A percentile compares a stretch with the other conserved stretches of the same genome.
phyloP scores from a whole-genome alignment of 257 asterid genomes.

The Petunia axillaris region DNA sequence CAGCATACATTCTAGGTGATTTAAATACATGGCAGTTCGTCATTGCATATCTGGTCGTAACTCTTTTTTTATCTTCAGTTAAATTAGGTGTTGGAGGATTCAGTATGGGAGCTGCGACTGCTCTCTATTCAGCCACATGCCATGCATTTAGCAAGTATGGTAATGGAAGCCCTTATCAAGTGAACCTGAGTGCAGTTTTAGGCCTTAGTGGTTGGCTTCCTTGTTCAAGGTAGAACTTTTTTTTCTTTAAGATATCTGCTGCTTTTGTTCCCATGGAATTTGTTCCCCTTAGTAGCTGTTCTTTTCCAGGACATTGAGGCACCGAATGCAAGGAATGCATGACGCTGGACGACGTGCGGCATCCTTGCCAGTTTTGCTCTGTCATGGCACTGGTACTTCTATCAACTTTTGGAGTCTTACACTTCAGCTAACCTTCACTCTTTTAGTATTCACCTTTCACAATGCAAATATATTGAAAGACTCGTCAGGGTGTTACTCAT shows the following conservation, averaged over 20 bases:
- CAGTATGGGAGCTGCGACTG: slow-evolving; percentile 90
- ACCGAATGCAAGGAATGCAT: slow-evolving; percentile 51
- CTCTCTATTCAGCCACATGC: slow-evolving; percentile 80
- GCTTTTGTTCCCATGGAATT: slow-evolving; percentile 13
- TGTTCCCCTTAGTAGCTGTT: slow-evolving; percentile 26
- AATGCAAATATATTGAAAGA: slow-evolving; percentile 9
- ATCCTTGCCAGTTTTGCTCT: slow-evolving; percentile 65
- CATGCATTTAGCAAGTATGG: slow-evolving; percentile 57
- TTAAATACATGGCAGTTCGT: background rate
- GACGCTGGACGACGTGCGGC: slow-evolving; percentile 70
- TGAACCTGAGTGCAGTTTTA: slow-evolving; percentile 54
- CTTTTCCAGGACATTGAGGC: slow-evolving; percentile 60
- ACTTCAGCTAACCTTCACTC: background rate
- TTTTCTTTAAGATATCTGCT: slow-evolving; percentile 8
- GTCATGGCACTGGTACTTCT: slow-evolving; percentile 80
- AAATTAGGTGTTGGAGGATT: slow-evolving; percentile 86
- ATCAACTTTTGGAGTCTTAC: slow-evolving; percentile 7
- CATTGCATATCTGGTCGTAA: background rate
- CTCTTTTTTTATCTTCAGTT: slow-evolving; percentile 46
- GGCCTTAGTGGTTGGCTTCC: slow-evolving; percentile 95
- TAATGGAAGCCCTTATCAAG: slow-evolving; percentile 54
- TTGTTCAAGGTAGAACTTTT: slow-evolving; percentile 56
- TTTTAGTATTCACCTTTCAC: background rate
- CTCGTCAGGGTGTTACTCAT: background rate
- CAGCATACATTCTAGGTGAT: background rate